phyloP scores from a whole-genome alignment of 768 basidiomycete species.

The Tulasnella sp. region DNA sequence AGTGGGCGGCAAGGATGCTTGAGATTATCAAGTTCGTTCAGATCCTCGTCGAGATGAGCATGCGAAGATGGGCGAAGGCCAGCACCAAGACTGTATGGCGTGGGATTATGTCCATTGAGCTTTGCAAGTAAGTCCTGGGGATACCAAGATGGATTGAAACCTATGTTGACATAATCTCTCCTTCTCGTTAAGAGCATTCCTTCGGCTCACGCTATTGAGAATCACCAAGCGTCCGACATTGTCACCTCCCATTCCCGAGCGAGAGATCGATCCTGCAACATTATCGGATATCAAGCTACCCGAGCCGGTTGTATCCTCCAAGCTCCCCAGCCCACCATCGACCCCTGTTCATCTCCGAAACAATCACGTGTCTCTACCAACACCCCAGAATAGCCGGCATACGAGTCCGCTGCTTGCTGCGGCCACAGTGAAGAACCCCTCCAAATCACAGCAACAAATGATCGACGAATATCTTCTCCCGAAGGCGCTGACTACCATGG shows the following conservation, averaged over 20 bases:
- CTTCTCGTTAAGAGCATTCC: conserved; percentile 43
- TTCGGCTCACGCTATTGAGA: conserved; percentile 63
- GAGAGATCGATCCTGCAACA: conserved; percentile 71
- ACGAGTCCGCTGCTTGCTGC: conserved; percentile 5
- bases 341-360: conserved; percentile 77
- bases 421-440: neutral
- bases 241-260: conserved; percentile 71
- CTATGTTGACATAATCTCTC: neutral
- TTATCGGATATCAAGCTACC: conserved; percentile 33
- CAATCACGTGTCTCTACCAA: conserved; percentile 41
- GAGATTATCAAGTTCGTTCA: conserved; percentile 73
- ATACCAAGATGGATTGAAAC: conserved; percentile 10
- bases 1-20: conserved; percentile 64
- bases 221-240: conserved; percentile 69
- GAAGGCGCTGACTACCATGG: conserved; percentile 62
- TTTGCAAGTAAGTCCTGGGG: conserved; percentile 59
- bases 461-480: conserved; percentile 76
- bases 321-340: neutral
- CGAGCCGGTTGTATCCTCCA: neutral
- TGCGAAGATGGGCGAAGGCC: conserved; percentile 47
- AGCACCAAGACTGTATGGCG: conserved; percentile 62
- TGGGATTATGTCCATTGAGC: conserved; percentile 64
- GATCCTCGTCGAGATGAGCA: conserved; percentile 81
- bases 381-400: neutral
- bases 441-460: conserved; percentile 31